Evolutionary conservation across 1,284 basidiomycete genomes (phyloP).

Genomic region (Polyporus tsugae): DNA sequence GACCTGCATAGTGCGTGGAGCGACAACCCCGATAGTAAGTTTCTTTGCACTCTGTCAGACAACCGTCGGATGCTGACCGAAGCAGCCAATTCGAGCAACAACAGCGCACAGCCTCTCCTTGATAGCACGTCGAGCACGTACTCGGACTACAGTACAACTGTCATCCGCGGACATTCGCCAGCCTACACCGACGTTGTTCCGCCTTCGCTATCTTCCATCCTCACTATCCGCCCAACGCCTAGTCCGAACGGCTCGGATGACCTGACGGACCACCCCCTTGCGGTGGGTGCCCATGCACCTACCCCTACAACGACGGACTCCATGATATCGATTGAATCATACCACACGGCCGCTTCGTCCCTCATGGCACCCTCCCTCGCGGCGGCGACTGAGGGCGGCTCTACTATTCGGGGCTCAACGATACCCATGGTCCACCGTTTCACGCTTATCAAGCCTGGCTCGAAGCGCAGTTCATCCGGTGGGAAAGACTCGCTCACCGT

Average conservation of each 20-base stretch:
- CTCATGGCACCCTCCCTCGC: conserved; percentile 62
- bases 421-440: conserved; percentile 80
- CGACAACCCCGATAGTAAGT: conserved; percentile 49
- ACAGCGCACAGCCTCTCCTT: conserved; percentile 66
- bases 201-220: conserved; percentile 73
- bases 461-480: conserved; percentile 49
- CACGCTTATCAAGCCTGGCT: conserved; percentile 81
- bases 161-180: conserved; percentile 57
- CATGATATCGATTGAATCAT: conserved; percentile 70
- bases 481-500: conserved; percentile 14
- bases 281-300: conserved; percentile 35
- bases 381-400: conserved; percentile 76
- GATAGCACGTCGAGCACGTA: conserved; percentile 52
- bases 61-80: conserved; percentile 7
- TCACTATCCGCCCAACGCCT: conserved; percentile 70
- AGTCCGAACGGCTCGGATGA: conserved; percentile 52
- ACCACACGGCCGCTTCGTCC: conserved; percentile 66
- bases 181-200: conserved; percentile 53
- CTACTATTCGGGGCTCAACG: conserved; percentile 58
- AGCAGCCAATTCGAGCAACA: conserved; percentile 47
- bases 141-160: conserved; percentile 75
- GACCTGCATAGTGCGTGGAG: conserved; percentile 60
- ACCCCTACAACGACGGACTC: conserved; percentile 48
- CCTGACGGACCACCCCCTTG: conserved; percentile 33
- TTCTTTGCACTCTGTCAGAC: conserved; percentile 15